Conservation (phyloP, 495 filamentous ascomycete species). For the Xylaria palmicola region DNA sequence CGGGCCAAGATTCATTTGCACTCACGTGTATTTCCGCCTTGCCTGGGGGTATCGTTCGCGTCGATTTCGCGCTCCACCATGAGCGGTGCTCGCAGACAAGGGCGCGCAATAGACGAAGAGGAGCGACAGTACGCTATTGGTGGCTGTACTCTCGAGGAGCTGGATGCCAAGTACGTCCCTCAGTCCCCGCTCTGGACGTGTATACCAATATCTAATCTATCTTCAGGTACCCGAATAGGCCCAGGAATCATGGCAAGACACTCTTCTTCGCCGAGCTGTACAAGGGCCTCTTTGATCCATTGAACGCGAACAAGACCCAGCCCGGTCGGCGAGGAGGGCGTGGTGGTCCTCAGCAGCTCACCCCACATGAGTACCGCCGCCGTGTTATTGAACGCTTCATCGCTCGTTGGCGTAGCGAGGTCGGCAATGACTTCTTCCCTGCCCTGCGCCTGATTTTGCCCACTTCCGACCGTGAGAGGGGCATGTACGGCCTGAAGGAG, state of each 20-base stretch:
- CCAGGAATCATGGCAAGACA: slow-evolving; percentile 74
- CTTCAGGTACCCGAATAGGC: slow-evolving; percentile 76
- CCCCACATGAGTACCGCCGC: slow-evolving; percentile 80
- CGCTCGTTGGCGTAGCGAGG: slow-evolving; percentile 79
- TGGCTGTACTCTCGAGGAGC: slow-evolving; percentile 47
- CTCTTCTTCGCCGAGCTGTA: slow-evolving; percentile 83
- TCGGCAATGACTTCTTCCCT: slow-evolving; percentile 90
- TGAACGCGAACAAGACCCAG: slow-evolving; percentile 81
- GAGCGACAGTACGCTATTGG: slow-evolving; percentile 48
- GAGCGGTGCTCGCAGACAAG: slow-evolving; percentile 26
- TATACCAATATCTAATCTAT: slow-evolving; percentile 25
- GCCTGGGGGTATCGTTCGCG: neutral
- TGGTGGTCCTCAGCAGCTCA: slow-evolving; percentile 55
- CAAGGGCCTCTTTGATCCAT: slow-evolving; percentile 76
- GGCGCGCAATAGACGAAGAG: slow-evolving; percentile 52
- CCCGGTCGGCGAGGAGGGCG: slow-evolving; percentile 60
- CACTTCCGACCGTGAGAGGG: slow-evolving; percentile 87
- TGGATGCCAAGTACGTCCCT: slow-evolving; percentile 62
- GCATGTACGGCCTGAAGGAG: slow-evolving; percentile 95
- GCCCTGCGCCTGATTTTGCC: slow-evolving; percentile 90
- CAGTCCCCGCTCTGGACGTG: neutral
- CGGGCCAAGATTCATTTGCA: too few relatives aligned
- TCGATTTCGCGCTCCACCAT: neutral
- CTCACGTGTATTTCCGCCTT: neutral
- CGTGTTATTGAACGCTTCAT: slow-evolving; percentile 89